Percentiles rank a stretch among this genome's conserved stretches.
phyloP scores from a whole-genome alignment of 176 grass and related monocot species.

The Avena eriantha region DNA sequence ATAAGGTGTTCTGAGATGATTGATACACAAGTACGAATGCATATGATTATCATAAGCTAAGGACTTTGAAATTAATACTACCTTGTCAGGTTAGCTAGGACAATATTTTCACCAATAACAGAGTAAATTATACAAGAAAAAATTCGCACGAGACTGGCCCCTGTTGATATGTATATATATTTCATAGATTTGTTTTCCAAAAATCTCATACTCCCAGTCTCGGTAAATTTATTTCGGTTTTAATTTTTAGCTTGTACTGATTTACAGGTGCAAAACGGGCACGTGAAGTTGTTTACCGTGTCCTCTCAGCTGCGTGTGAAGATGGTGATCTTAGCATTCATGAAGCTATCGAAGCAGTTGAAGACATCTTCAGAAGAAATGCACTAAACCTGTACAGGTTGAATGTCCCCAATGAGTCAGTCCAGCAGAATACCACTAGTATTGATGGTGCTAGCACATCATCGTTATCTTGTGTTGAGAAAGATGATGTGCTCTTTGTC shows the following conservation, averaged over 20 bases:
- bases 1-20: slow-evolving; percentile 1
- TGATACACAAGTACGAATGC: slow-evolving; percentile 8
- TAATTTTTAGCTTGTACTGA: slow-evolving; percentile 24
- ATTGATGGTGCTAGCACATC: slow-evolving; percentile 24
- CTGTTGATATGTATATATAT: too few relatives aligned
- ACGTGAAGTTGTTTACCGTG: slow-evolving; percentile 79
- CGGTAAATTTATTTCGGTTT: slow-evolving; percentile 25
- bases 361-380: slow-evolving; percentile 91
- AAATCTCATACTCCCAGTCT: not conserved
- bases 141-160: too few relatives aligned
- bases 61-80: too few relatives aligned
- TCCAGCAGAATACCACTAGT: slow-evolving; percentile 39
- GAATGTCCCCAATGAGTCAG: slow-evolving; percentile 55
- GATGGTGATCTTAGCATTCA: slow-evolving; percentile 87
- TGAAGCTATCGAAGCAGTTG: slow-evolving; percentile 79
- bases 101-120: too few relatives aligned
- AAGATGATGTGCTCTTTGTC: slow-evolving; percentile 71
- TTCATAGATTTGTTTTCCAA: not conserved
- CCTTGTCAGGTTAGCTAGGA: too few relatives aligned
- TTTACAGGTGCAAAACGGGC: slow-evolving; percentile 75
- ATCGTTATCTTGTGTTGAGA: slow-evolving; percentile 37
- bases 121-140: too few relatives aligned
- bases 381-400: slow-evolving; percentile 80
- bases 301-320: slow-evolving; percentile 76
- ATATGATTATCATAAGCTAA: too few relatives aligned